Evolutionary conservation across 805 yeast genomes (phyloP).

Genomic region (Candida piceae): DNA sequence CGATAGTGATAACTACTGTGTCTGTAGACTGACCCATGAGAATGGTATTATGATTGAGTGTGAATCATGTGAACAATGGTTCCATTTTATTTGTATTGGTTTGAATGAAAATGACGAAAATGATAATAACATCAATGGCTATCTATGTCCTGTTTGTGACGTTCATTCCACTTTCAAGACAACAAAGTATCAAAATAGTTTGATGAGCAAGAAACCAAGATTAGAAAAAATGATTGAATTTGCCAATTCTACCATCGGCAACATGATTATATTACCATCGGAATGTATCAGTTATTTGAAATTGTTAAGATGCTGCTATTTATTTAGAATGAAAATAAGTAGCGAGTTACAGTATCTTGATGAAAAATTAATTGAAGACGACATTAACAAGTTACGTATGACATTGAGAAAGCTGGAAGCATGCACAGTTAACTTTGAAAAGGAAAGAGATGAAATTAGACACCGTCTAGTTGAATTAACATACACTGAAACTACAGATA

Average conservation of each 20-base stretch:
- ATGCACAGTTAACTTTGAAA: slow-evolving; percentile 26
- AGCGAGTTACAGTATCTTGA: slow-evolving; percentile 9
- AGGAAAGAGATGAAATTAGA: slow-evolving; percentile 25
- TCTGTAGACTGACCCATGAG: slow-evolving; percentile 55
- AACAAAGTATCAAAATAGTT: slow-evolving; percentile 12
- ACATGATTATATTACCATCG: slow-evolving; percentile 12
- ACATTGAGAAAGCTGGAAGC: slow-evolving; percentile 47
- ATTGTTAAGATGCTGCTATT: slow-evolving; percentile 8
- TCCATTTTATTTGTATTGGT: slow-evolving; percentile 55
- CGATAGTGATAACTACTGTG: slow-evolving; percentile 40
- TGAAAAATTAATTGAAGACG: slow-evolving; percentile 17
- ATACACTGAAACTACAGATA: not conserved
- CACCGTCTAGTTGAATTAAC: slow-evolving; percentile 19
- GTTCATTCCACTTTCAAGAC: slow-evolving; percentile 17
- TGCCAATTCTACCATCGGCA: slow-evolving; percentile 9
- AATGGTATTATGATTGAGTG: slow-evolving; percentile 64
- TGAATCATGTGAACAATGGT: slow-evolving; percentile 69
- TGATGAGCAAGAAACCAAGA: slow-evolving; percentile 8
- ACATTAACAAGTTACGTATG: slow-evolving; percentile 32
- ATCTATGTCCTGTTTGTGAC: slow-evolving; percentile 54
- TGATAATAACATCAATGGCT: slow-evolving; percentile 33
- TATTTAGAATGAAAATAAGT: slow-evolving; percentile 7
- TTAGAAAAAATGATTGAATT: slow-evolving; percentile 11
- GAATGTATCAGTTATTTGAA: slow-evolving; percentile 12
- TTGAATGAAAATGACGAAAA: slow-evolving; percentile 19